Conservation (phyloP, 2,329 filamentous ascomycete species). For the Daldinia sp. region DNA sequence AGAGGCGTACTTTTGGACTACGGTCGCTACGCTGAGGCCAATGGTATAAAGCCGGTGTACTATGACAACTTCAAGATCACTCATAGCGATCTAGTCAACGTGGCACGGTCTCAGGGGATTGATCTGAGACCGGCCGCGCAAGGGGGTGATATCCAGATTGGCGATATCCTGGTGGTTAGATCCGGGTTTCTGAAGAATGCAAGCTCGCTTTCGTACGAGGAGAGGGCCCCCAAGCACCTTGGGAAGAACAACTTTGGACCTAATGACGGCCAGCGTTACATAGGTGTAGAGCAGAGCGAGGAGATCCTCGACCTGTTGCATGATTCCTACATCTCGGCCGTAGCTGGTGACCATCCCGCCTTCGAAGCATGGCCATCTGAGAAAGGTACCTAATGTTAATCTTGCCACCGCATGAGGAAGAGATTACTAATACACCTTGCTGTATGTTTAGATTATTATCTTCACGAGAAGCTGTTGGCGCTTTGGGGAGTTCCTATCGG, state of each 20-base stretch:
- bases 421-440: conserved; percentile 4
- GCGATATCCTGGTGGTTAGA: conserved; percentile 35
- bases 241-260: conserved; percentile 20
- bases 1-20: conserved; percentile 38
- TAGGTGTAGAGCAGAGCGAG: conserved; percentile 39
- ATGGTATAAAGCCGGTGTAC: conserved; percentile 28
- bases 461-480: conserved; percentile 39
- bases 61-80: conserved; percentile 34
- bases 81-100: conserved; percentile 26
- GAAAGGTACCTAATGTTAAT: conserved; percentile 18
- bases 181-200: conserved; percentile 36
- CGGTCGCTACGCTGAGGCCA: conserved; percentile 32
- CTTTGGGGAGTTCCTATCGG: conserved; percentile 40
- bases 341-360: conserved; percentile 35
- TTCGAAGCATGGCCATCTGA: conserved; percentile 40
- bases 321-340: conserved; percentile 38
- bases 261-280: conserved; percentile 33
- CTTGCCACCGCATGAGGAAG: neutral
- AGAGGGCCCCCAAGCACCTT: conserved; percentile 28
- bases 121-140: conserved; percentile 30
- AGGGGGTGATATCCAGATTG: conserved; percentile 32
- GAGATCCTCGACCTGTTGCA: conserved; percentile 39
- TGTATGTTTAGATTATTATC: conserved; percentile 32
- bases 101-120: conserved; percentile 29
- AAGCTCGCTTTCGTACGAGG: conserved; percentile 28